Evolutionary conservation across 2,329 filamentous ascomycete species (phyloP), one percentile per base, ranked within the genome.

Genomic region (Chaetomium sp.): DNA sequence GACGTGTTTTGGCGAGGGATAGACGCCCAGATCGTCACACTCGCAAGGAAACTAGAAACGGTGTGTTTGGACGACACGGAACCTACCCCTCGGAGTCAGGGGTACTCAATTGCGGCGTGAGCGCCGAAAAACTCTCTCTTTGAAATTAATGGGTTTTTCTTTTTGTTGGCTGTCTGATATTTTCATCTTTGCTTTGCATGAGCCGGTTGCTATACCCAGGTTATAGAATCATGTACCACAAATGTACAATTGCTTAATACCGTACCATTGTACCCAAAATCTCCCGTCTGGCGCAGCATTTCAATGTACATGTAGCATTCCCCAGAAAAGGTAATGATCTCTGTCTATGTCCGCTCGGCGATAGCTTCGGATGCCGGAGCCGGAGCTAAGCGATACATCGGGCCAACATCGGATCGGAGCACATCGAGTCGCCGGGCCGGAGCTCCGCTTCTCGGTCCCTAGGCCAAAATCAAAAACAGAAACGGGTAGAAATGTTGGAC

Each of bases 1-100:
- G 82, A 85, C 66, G 55, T 85, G 3, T 84, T 84, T 62, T 84
- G 80, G 79, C 73, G 80, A 34, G 68, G 68, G 1, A 72, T 85
- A 5, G 82, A 85, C 72, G 75, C 64, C 71, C 67, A 65, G 9
- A 63, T 70, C 46, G 65, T 70, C 43, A 57, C 37, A 11, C 40
- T 68, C 41, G 68, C 66, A 5, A 64, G 65, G 44, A 64, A 56
- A 49, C 33, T 70, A 27, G 69, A 71, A 54, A 56, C 40, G 27
- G 38, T 56, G 1, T 68, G 65, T 45, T 38, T 67, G 38, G 67
- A 68, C 9, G 54, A 57, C 44, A 55, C 44, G 14, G 60, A 64
- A 47, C 54, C 51, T 35, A 55, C 48, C 14, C 55, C 59, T 4
- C 53, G 56, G 45, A 44, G 50, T 40, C 57, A 60, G 42, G 61